A percentile compares a stretch with the other conserved stretches of the same genome.
Conservation (phyloP, 225 moss, liverwort and hornwort genomes). For the Pseudisothecium myosuroides region DNA sequence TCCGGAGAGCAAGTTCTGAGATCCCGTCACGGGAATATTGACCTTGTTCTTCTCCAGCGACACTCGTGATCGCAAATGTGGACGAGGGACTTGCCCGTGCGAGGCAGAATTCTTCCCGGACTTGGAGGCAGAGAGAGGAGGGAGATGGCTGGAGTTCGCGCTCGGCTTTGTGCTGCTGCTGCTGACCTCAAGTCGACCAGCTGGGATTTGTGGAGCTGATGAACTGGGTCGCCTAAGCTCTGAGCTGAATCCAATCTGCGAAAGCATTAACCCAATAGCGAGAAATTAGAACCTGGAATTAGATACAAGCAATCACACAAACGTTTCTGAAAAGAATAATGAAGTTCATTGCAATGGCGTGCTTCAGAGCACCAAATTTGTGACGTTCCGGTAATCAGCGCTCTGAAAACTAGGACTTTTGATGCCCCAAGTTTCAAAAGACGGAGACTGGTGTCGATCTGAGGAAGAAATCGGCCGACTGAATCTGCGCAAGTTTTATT, state of each 20-base stretch:
- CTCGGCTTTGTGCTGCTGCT: background rate
- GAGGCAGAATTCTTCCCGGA: slow-evolving; percentile 10
- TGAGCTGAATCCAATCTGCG: slow-evolving; percentile 17
- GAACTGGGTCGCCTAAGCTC: slow-evolving; percentile 9
- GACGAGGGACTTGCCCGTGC: slow-evolving; percentile 25
- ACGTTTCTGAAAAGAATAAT: background rate
- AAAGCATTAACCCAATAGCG: background rate
- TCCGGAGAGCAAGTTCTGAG: background rate
- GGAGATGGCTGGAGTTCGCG: slow-evolving; percentile 19
- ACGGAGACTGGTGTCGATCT: background rate
- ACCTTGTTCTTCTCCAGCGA: slow-evolving; percentile 34
- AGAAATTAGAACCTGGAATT: background rate
- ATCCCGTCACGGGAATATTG: slow-evolving; percentile 1
- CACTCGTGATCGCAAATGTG: slow-evolving; percentile 28
- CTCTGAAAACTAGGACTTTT: background rate
- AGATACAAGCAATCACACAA: background rate
- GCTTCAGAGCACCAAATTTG: background rate
- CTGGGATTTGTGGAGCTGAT: slow-evolving; percentile 2
- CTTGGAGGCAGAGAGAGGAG: slow-evolving; percentile 28
- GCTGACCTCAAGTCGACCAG: background rate
- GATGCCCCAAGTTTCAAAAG: background rate
- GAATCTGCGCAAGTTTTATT: background rate
- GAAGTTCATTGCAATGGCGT: background rate
- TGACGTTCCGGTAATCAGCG: background rate
- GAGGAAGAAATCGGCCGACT: background rate